These are phyloP conservation scores for Ascoidea asiatica DNA, from an alignment of 805 yeast genomes.

Conservation along the genomic window DNA sequence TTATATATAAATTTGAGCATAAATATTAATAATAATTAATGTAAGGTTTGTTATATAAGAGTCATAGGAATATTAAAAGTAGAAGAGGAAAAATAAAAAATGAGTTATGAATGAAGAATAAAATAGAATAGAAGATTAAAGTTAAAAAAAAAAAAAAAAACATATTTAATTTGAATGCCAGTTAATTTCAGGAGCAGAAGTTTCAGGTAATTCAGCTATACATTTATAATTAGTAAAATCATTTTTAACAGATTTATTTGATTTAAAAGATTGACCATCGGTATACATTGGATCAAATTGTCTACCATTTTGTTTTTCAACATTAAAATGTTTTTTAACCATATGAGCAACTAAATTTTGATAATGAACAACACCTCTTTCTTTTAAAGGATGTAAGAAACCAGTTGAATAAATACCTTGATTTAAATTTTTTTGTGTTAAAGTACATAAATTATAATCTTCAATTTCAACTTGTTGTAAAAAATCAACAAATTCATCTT, in stretches of 20 bases:
- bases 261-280: background rate
- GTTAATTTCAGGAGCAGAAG: background rate
- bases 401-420: constrained; percentile 49
- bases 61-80: too few species aligned
- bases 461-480: constrained; percentile 49
- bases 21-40: too few species aligned
- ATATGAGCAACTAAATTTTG: constrained; percentile 41
- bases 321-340: constrained; percentile 39
- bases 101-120: too few species aligned
- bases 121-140: too few species aligned
- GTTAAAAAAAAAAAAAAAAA: too few species aligned
- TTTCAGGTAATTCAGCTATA: background rate
- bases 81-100: too few species aligned
- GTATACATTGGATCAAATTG: constrained; percentile 28
- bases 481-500: constrained; percentile 51
- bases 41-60: too few species aligned
- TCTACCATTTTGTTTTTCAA: constrained; percentile 30
- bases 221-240: background rate
- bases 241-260: background rate
- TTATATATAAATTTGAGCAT: too few species aligned
- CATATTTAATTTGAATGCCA: background rate
- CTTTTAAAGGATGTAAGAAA: constrained; percentile 44
- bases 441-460: constrained; percentile 45
- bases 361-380: constrained; percentile 43
- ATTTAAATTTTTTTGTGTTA: constrained; percentile 47